Evolutionary conservation across 768 basidiomycete species (phyloP).

Genomic region (Boletus speciosus): DNA sequence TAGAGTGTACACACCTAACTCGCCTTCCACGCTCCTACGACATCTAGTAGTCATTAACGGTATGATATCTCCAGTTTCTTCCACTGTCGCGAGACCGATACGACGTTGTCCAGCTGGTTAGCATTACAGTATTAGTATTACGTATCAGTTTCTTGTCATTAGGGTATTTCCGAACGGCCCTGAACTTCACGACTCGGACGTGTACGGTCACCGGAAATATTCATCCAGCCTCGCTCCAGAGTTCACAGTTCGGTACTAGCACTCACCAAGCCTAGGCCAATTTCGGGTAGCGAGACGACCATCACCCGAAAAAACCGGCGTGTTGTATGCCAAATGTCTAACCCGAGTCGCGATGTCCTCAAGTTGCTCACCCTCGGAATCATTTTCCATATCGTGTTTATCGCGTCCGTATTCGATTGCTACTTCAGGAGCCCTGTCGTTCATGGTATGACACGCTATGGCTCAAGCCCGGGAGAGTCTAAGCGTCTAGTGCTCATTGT

Average conservation of each 20-base stretch:
- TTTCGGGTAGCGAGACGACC: too few relatives aligned
- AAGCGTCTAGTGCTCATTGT: conserved; percentile 79
- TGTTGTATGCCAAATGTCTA: conserved; percentile 11
- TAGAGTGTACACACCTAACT: background rate
- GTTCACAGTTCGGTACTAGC: background rate
- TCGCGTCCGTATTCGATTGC: conserved; percentile 76
- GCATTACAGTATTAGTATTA: too few relatives aligned
- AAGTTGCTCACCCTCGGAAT: conserved; percentile 62
- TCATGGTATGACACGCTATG: conserved; percentile 65
- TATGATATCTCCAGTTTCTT: too few relatives aligned
- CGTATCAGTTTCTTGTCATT: too few relatives aligned
- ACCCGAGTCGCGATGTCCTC: conserved; percentile 21
- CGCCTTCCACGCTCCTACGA: background rate
- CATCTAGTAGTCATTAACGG: too few relatives aligned
- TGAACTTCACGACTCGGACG: background rate
- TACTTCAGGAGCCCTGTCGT: conserved; percentile 86
- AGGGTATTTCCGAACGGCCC: too few relatives aligned
- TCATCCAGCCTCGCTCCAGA: background rate
- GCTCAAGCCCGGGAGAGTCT: conserved; percentile 45
- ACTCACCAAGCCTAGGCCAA: too few relatives aligned
- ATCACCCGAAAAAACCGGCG: background rate
- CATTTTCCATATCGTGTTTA: conserved; percentile 71
- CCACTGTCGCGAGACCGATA: too few relatives aligned
- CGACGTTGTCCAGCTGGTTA: too few relatives aligned
- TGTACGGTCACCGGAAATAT: background rate